Conservation (phyloP, 2,329 filamentous ascomycete species). For the Aspergillus pseudoglaucus region DNA sequence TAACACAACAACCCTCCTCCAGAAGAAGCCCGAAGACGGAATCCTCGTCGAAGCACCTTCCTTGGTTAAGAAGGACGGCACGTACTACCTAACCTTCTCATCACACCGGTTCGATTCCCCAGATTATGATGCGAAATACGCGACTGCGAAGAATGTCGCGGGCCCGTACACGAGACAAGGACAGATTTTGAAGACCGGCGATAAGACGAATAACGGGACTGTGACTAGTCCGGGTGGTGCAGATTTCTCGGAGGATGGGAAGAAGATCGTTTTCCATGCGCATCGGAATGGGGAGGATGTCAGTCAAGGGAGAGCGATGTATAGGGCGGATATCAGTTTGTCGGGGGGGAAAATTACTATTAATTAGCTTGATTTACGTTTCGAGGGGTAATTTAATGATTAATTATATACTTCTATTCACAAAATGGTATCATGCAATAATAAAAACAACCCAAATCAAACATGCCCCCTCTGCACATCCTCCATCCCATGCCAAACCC, state of each 20-base stretch:
- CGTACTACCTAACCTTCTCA: slow-evolving; percentile 58
- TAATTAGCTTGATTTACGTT: slow-evolving; percentile 3
- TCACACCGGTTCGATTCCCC: slow-evolving; percentile 52
- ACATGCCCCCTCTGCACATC: neutral
- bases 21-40: slow-evolving; percentile 57
- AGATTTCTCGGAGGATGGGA: slow-evolving; percentile 22
- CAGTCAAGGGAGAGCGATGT: slow-evolving; percentile 19
- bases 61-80: slow-evolving; percentile 36
- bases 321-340: slow-evolving; percentile 22
- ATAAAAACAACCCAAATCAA: neutral
- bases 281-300: slow-evolving; percentile 18
- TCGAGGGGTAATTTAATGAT: too few relatives aligned
- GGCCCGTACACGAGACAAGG: slow-evolving; percentile 34
- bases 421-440: neutral
- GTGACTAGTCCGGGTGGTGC: slow-evolving; percentile 27
- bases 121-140: slow-evolving; percentile 56
- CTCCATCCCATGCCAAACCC: slow-evolving; percentile 9
- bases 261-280: slow-evolving; percentile 26
- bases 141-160: slow-evolving; percentile 37
- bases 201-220: slow-evolving; percentile 21
- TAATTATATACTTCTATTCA: too few relatives aligned
- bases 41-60: slow-evolving; percentile 58
- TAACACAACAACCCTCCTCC: slow-evolving; percentile 49
- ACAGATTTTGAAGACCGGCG: slow-evolving; percentile 26
- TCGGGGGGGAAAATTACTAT: slow-evolving; percentile 11